Evolutionary conservation across 2,329 filamentous ascomycete genomes (phyloP).

Genomic region (Diplodia intermedia): DNA sequence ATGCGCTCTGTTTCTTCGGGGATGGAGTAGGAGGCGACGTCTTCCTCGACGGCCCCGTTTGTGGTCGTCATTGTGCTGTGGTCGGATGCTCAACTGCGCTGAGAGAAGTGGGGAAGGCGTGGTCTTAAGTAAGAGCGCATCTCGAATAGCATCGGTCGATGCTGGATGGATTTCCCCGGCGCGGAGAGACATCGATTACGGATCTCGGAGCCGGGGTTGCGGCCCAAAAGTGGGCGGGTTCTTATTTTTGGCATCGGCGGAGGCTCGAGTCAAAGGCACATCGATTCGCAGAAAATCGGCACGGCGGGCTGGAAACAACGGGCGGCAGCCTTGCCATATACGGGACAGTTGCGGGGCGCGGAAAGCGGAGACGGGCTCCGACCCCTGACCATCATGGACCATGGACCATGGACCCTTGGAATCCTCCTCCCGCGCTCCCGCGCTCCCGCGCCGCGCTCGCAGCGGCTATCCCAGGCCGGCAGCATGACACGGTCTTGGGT

Average conservation of each 20-base stretch:
- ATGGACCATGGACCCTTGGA: not conserved
- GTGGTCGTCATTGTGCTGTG: not conserved
- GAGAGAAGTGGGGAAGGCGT: not conserved
- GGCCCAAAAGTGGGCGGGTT: not conserved
- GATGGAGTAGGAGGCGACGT: conserved; percentile 39
- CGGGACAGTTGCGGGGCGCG: not conserved
- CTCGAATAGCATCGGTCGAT: not conserved
- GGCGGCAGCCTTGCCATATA: too few relatives aligned
- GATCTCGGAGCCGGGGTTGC: not conserved
- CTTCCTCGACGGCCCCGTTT: not conserved
- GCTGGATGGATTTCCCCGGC: not conserved
- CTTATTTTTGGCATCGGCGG: not conserved
- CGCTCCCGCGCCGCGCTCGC: not conserved
- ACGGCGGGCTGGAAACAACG: too few relatives aligned
- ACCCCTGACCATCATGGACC: conserved; percentile 1
- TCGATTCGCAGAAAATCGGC: not conserved
- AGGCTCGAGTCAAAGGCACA: not conserved
- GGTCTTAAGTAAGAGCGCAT: not conserved
- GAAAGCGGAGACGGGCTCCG: conserved; percentile 6
- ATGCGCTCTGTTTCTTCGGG: conserved; percentile 40
- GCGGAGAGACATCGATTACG: not conserved
- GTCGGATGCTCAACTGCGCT: not conserved
- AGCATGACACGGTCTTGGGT: not conserved
- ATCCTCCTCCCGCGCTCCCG: not conserved
- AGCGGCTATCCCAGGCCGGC: not conserved